Conservation (phyloP, 441 rosid genomes). For the Populus tomentosa region DNA sequence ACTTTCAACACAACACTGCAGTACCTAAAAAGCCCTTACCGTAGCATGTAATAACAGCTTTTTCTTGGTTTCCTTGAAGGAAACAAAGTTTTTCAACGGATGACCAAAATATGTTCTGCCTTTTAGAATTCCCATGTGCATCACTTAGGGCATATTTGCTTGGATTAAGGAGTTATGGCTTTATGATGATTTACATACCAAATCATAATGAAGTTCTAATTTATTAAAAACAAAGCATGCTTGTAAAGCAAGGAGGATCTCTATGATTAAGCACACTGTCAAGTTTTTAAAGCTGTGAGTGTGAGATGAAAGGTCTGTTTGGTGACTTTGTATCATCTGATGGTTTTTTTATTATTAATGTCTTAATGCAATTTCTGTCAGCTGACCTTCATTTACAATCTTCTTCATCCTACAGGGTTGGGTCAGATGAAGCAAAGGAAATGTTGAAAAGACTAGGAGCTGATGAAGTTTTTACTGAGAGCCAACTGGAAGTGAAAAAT, state of each 20-base stretch:
- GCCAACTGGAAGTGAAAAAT: conserved; percentile 71
- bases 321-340: not conserved
- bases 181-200: not conserved
- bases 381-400: not conserved
- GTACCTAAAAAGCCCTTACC: not conserved
- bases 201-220: not conserved
- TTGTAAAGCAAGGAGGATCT: not conserved
- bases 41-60: not conserved
- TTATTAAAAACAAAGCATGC: not conserved
- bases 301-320: not conserved
- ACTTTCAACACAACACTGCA: not conserved
- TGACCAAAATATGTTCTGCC: not conserved
- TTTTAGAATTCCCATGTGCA: not conserved
- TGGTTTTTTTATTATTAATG: not conserved
- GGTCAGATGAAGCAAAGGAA: conserved; percentile 75
- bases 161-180: not conserved
- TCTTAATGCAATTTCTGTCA: not conserved
- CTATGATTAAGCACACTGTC: not conserved
- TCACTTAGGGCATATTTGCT: not conserved
- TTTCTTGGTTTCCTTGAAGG: not conserved
- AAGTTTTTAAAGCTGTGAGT: not conserved
- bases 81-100: not conserved
- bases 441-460: conserved; percentile 68
- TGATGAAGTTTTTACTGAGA: conserved; percentile 78
- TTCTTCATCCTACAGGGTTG: conserved; percentile 41